Percentiles rank a stretch among this genome's conserved stretches.
phyloP scores from a whole-genome alignment of 352 stramenopile genomes.

The Pythium insidiosum region DNA sequence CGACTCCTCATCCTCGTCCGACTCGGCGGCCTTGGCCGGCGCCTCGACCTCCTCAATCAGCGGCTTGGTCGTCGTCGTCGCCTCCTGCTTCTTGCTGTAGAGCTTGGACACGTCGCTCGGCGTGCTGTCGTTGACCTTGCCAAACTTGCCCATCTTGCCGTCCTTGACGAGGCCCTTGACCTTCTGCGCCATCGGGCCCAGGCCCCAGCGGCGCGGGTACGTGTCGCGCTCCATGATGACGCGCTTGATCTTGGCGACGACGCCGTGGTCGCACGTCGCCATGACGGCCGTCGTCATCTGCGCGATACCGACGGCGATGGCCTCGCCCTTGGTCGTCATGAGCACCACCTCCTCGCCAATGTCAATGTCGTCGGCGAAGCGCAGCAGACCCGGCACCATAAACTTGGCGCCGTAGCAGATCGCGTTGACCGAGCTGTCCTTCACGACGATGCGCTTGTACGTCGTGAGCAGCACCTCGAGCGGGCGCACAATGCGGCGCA shows the following conservation, averaged over 20 bases:
- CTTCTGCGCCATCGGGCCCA: conserved; percentile 98
- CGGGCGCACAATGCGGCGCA: conserved; percentile 96
- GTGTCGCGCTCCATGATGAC: conserved; percentile 99
- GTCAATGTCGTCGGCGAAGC: conserved; percentile 99
- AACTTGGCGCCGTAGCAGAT: conserved; percentile 99
- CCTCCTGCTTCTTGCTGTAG: conserved; percentile 44
- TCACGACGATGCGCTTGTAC: conserved; percentile 99
- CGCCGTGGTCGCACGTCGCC: conserved; percentile 99
- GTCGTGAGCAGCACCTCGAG: conserved; percentile 98
- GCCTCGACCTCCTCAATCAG: conserved; percentile 68
- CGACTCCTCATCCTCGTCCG: conserved; percentile 29
- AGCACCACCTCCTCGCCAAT: conserved; percentile 98
- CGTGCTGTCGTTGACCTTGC: conserved; percentile 86
- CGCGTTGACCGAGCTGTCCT: conserved; percentile 99
- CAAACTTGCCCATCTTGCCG: conserved; percentile 86
- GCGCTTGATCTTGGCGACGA: conserved; percentile 99
- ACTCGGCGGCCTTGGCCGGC: conserved; percentile 13
- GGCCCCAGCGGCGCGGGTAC: conserved; percentile 98
- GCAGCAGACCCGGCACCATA: conserved; percentile 98
- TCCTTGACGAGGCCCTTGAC: conserved; percentile 98
- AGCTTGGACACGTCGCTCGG: conserved; percentile 65
- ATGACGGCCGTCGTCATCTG: conserved; percentile 99
- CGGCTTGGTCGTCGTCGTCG: conserved; percentile 26
- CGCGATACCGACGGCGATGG: conserved; percentile 97
- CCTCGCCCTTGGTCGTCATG: conserved; percentile 99